These are phyloP conservation scores for Claviceps sp. DNA, from an alignment of 2,329 filamentous ascomycete genomes.

Conservation along the genomic window DNA sequence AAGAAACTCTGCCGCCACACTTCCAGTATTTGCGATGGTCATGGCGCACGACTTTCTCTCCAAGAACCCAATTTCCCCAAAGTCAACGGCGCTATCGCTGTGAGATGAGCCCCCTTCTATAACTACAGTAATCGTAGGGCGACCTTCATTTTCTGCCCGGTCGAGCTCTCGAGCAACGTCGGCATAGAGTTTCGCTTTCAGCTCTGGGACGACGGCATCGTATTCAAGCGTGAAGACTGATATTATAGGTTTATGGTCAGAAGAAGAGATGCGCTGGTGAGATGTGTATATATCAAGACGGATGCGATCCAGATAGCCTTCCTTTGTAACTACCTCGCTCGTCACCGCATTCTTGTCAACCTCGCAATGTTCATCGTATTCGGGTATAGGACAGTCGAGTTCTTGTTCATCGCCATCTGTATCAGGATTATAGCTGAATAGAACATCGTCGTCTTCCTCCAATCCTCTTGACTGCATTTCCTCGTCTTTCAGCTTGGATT, in stretches of 20 bases:
- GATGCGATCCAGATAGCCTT: constrained; percentile 42
- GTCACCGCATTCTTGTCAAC: constrained; percentile 25
- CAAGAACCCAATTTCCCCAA: constrained; percentile 61
- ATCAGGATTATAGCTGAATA: constrained; percentile 86
- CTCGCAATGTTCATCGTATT: constrained; percentile 47
- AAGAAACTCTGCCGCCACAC: constrained; percentile 63
- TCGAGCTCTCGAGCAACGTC: constrained; percentile 84
- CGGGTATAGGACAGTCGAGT: constrained; percentile 25
- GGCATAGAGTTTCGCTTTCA: constrained; percentile 72
- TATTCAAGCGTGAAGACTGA: constrained; percentile 76
- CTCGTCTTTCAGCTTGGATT: constrained; percentile 59
- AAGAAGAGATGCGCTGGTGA: constrained; percentile 80
- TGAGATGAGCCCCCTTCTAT: constrained; percentile 44
- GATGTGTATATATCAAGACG: constrained; percentile 60
- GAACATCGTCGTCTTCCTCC: constrained; percentile 67
- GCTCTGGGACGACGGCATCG: constrained; percentile 70
- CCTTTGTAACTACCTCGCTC: constrained; percentile 39
- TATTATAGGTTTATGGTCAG: constrained; percentile 86
- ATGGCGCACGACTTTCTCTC: constrained; percentile 52
- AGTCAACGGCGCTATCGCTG: constrained; percentile 50
- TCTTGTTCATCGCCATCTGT: constrained; percentile 43
- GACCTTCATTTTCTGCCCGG: constrained; percentile 78
- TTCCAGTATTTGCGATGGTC: constrained; percentile 85
- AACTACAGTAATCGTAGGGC: constrained; percentile 71
- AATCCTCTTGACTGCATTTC: constrained; percentile 75